Conservation (phyloP, 2,329 filamentous ascomycete species). For the Nemania sp. region DNA sequence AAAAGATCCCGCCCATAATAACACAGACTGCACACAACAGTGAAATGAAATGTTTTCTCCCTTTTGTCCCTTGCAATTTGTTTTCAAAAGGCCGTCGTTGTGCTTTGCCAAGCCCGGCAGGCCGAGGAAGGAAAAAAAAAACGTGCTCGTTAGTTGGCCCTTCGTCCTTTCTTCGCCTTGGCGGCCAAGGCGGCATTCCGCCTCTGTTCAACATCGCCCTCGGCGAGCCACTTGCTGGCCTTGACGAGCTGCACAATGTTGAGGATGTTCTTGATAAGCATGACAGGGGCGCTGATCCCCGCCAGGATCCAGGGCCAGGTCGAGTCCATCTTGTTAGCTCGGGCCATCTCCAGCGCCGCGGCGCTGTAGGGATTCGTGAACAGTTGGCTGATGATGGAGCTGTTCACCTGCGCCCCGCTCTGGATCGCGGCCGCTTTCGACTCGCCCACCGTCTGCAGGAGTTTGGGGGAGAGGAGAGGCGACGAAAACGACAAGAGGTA, state of each 20-base stretch:
- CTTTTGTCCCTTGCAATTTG: constrained; percentile 2
- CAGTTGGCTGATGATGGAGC: constrained; percentile 71
- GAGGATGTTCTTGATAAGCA: constrained; percentile 90
- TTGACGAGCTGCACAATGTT: constrained; percentile 94
- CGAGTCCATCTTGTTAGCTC: constrained; percentile 90
- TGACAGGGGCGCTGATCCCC: constrained; percentile 79
- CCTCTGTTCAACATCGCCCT: constrained; percentile 78
- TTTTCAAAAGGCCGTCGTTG: neutral
- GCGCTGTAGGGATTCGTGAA: constrained; percentile 92
- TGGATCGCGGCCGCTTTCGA: constrained; percentile 57
- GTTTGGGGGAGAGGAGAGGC: constrained; percentile 82
- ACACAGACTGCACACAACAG: neutral
- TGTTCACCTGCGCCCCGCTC: constrained; percentile 71
- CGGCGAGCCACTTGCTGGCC: constrained; percentile 87
- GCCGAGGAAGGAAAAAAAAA: too few relatives aligned
- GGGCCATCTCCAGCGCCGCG: constrained; percentile 86
- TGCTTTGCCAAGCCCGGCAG: neutral
- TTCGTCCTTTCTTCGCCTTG: constrained; percentile 44
- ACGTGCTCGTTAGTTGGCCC: constrained; percentile 23
- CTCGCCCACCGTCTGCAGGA: constrained; percentile 67
- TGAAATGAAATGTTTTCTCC: neutral
- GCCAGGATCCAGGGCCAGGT: constrained; percentile 72
- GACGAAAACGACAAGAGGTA: constrained; percentile 98
- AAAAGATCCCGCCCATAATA: neutral
- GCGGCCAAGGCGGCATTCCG: constrained; percentile 59